These are phyloP conservation scores for Caryopteris hybrid DNA, from an alignment of 305 asterid species.

Conservation along the genomic window DNA sequence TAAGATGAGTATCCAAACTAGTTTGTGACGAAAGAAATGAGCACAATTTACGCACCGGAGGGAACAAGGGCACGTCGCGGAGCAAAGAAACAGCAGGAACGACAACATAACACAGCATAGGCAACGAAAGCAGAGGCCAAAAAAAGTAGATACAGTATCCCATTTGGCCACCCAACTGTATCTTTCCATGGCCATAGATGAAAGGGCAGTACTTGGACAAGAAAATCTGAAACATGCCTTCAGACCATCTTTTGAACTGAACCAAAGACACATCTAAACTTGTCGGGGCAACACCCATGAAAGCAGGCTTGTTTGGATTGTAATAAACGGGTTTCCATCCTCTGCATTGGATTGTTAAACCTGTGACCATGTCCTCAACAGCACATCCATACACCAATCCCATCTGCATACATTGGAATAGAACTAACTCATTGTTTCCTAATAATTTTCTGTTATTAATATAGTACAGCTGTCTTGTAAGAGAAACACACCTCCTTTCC, in stretches of 20 bases:
- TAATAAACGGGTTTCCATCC: slow-evolving; percentile 79
- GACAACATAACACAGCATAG: slow-evolving; percentile 42
- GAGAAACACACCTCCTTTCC: slow-evolving; percentile 59
- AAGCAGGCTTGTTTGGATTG: slow-evolving; percentile 53
- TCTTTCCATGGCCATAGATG: slow-evolving; percentile 51
- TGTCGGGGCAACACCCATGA: slow-evolving; percentile 60
- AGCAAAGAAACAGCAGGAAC: slow-evolving; percentile 50
- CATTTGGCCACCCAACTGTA: slow-evolving; percentile 64
- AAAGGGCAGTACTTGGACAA: slow-evolving; percentile 75
- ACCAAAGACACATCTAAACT: slow-evolving; percentile 57
- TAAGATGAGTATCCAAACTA: neutral
- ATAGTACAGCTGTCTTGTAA: neutral
- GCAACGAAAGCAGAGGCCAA: slow-evolving; percentile 65
- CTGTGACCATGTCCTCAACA: slow-evolving; percentile 82
- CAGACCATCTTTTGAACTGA: slow-evolving; percentile 83
- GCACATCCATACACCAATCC: slow-evolving; percentile 76
- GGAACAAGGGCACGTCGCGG: slow-evolving; percentile 55
- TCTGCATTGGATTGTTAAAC: slow-evolving; percentile 70
- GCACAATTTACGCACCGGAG: slow-evolving; percentile 36
- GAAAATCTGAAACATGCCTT: slow-evolving; percentile 77
- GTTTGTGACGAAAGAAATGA: neutral
- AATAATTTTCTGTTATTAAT: neutral
- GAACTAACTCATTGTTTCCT: neutral
- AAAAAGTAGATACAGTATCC: slow-evolving; percentile 70
- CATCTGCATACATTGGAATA: slow-evolving; percentile 39